Conservation (phyloP, 78 protist genomes). For the Polysphondylium violaceum region DNA sequence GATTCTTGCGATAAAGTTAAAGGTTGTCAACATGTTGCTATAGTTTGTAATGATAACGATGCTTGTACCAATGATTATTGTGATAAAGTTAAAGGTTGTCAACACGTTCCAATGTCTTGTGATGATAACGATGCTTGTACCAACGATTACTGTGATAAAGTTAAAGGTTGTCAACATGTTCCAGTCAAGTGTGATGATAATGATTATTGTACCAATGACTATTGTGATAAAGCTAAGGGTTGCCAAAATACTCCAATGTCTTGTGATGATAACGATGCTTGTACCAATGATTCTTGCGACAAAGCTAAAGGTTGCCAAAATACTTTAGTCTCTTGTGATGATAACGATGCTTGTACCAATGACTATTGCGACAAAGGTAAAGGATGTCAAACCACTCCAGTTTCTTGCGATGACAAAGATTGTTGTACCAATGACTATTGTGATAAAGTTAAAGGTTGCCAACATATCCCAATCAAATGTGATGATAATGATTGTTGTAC, state of each 20-base stretch:
- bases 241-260: constrained; percentile 9
- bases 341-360: constrained; percentile 8
- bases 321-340: constrained; percentile 13
- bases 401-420: constrained; percentile 1
- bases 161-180: constrained; percentile 10
- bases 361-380: constrained; percentile 4
- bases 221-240: background rate
- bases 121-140: background rate
- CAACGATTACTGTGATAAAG: background rate
- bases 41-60: constrained; percentile 30
- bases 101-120: constrained; percentile 1
- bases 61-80: constrained; percentile 39
- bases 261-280: constrained; percentile 19
- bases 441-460: constrained; percentile 1
- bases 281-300: background rate
- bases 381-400: constrained; percentile 19
- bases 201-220: constrained; percentile 1
- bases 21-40: background rate
- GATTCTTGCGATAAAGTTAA: background rate
- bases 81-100: background rate
- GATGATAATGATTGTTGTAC: constrained; percentile 29
- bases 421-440: constrained; percentile 4
- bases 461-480: background rate
- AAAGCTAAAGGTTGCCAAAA: constrained; percentile 1
- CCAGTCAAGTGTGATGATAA: constrained; percentile 1